Evolutionary conservation across 371 early-diverging fungal species (phyloP), one percentile per base, ranked within the genome.

Genomic region (Batrachochytrium dendrobatidis): DNA sequence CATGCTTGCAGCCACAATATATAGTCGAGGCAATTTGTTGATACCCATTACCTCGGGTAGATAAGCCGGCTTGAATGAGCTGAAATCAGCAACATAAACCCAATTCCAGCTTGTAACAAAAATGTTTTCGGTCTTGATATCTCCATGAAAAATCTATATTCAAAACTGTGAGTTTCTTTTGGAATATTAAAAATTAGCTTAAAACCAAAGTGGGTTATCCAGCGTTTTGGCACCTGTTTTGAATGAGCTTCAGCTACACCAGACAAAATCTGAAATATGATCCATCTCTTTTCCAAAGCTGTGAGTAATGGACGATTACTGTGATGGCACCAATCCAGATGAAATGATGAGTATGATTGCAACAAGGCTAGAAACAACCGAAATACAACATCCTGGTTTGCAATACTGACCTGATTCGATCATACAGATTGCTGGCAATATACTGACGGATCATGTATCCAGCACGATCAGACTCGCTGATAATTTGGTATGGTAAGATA

Each of bases 21-120:
- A 30, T 12, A 59, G 30, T 12, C 34, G n/a, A 2, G 18, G 5
- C 3, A 44, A 3, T 32, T 2, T 46, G 18, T 34, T n/a, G n/a
- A n/a, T 18, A n/a, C 50, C 29, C 28, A 22, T 18, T 64, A 84
- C 89, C 66, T 91, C 92, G 0, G 97, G 97, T 30, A 96, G 64
- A 64, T 83, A 88, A 3, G 87, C 84, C 3, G 97, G 97, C 62
- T 96, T 96, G 71, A 83, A 92, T 6, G 83, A 79, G 48, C 93
- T 90, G 73, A 90, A 92, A 63, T 96, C 97, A 1, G 85, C 81
- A 10, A 95, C 61, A 55, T 85, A 92, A 2, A 80, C 88, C 94
- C 93, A 89, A 63, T 92, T 92, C 95, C 95, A 96, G 33, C 86
- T 86, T 1, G 97, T 92, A 4, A 93, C 85, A 20, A 92, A 68